Conservation (phyloP, 164 flowering plant genomes). For the Sextonia rubra region DNA sequence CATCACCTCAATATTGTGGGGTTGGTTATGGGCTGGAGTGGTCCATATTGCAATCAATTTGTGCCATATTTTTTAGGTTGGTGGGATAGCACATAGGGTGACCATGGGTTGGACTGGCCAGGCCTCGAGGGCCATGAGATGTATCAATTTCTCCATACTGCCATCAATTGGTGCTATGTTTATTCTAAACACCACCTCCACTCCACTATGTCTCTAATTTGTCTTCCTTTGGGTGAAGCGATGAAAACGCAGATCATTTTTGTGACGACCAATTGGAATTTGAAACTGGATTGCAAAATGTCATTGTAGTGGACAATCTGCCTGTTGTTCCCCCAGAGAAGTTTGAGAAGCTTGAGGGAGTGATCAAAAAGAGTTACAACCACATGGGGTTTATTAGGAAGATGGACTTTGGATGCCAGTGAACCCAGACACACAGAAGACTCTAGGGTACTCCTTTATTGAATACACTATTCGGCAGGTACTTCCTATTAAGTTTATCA, state of each 20-base stretch:
- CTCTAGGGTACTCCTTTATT: constrained; percentile 80
- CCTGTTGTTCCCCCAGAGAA: constrained; percentile 87
- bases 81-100: too few relatives aligned
- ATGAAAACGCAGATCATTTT: constrained; percentile 55
- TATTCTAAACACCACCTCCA: too few relatives aligned
- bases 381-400: constrained; percentile 77
- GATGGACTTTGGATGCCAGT: constrained; percentile 89
- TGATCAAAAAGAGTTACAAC: constrained; percentile 69
- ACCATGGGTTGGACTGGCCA: too few relatives aligned
- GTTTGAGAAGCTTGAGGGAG: constrained; percentile 81
- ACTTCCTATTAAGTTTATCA: background rate
- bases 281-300: constrained; percentile 61
- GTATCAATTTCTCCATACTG: too few relatives aligned
- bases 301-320: constrained; percentile 79
- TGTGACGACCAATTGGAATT: constrained; percentile 57
- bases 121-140: too few relatives aligned
- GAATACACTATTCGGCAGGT: constrained; percentile 91
- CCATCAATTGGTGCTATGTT: too few relatives aligned
- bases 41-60: too few relatives aligned
- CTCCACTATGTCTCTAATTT: too few relatives aligned
- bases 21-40: too few relatives aligned
- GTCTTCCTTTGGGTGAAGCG: constrained; percentile 48
- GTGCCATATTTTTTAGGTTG: too few relatives aligned
- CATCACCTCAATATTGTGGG: too few relatives aligned
- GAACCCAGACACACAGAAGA: constrained; percentile 51